Percentiles rank a stretch among this genome's conserved stretches.
phyloP scores from a whole-genome alignment of 768 basidiomycete genomes.

The Kwoniella sp. region DNA sequence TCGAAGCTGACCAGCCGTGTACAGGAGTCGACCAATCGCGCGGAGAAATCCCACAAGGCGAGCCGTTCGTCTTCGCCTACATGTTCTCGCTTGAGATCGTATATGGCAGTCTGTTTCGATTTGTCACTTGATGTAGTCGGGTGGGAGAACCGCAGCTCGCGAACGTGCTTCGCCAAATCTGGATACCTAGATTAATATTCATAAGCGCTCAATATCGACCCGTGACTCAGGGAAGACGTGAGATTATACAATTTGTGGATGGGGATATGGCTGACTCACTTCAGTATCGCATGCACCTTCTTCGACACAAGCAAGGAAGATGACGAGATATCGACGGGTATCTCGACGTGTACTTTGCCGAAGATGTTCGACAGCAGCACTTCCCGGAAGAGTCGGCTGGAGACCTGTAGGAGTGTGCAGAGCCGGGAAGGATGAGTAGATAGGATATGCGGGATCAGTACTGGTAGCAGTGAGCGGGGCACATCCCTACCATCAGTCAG shows the following conservation, averaged over 20 bases:
- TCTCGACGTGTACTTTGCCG: background rate
- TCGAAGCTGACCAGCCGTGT: constrained; percentile 1
- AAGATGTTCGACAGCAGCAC: background rate
- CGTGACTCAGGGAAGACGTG: no score
- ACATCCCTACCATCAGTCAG: no score
- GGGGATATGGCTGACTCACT: no score
- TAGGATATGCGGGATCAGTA: background rate
- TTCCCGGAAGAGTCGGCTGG: background rate
- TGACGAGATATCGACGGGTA: background rate
- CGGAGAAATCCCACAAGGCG: background rate
- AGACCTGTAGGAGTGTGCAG: background rate
- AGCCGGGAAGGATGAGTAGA: background rate
- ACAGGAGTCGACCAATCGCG: background rate
- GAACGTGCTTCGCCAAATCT: background rate
- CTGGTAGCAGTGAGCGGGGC: no score
- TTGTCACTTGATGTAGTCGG: background rate
- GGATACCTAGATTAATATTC: background rate
- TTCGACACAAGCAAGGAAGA: background rate
- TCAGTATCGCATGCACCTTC: constrained; percentile 11
- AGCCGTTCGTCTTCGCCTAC: background rate
- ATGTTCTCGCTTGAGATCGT: background rate
- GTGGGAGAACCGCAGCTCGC: background rate
- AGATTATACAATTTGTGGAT: no score
- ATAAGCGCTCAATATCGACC: no score
- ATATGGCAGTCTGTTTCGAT: background rate